These are phyloP conservation scores for Clitopilus passeckerianus DNA, from an alignment of 768 basidiomycete genomes.

Conservation along the genomic window DNA sequence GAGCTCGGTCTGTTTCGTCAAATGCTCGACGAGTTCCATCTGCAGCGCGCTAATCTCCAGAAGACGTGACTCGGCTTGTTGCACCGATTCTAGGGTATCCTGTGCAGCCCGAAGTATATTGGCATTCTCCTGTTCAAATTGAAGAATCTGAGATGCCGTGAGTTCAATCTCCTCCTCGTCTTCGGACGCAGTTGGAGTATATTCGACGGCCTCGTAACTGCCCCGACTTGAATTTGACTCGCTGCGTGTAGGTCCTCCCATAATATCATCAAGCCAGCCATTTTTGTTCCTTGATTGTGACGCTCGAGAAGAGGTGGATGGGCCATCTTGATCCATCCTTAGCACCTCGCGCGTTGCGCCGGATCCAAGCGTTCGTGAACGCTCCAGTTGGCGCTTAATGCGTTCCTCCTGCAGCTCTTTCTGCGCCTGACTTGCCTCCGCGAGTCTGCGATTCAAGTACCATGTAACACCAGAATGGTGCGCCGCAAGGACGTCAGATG, in stretches of 20 bases:
- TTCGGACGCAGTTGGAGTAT: conserved; percentile 32
- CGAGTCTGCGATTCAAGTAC: conserved; percentile 80
- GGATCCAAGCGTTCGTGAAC: conserved; percentile 78
- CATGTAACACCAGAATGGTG: conserved; percentile 92
- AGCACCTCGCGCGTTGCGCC: conserved; percentile 64
- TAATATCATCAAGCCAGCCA: conserved; percentile 61
- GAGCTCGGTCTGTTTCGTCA: conserved; percentile 85
- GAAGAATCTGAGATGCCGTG: conserved; percentile 82
- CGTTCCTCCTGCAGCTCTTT: conserved; percentile 94
- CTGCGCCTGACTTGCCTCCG: conserved; percentile 73
- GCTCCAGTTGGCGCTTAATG: conserved; percentile 80
- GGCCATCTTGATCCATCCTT: conserved; percentile 30
- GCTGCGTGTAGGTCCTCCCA: conserved; percentile 39
- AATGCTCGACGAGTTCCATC: conserved; percentile 84
- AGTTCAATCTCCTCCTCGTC: conserved; percentile 80
- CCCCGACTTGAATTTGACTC: conserved; percentile 15
- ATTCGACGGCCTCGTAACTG: conserved; percentile 6
- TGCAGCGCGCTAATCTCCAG: conserved; percentile 93
- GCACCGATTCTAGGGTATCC: conserved; percentile 82
- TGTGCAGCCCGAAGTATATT: conserved; percentile 80
- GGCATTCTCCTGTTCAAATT: conserved; percentile 91
- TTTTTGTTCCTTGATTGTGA: conserved; percentile 16
- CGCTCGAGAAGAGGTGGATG: conserved; percentile 13
- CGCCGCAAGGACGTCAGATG: conserved; percentile 76
- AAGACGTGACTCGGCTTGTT: conserved; percentile 86